A percentile compares a stretch with the other conserved stretches of the same genome.
Conservation (phyloP, 371 early-diverging fungal species). For the Saksenaea oblongispora region DNA sequence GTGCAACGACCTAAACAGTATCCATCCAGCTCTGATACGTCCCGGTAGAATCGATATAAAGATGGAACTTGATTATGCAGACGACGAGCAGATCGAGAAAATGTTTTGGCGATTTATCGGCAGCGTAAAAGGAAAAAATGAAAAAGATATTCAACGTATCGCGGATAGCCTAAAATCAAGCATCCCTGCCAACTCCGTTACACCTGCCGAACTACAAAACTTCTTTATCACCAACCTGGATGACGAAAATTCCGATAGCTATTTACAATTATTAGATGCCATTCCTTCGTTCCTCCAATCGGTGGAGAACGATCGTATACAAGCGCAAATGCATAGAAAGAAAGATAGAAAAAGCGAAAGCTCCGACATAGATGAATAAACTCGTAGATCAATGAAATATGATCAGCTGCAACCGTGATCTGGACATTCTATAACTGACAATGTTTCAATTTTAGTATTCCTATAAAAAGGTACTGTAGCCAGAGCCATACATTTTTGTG, state of each 20-base stretch:
- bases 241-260: background rate
- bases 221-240: constrained; percentile 28
- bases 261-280: background rate
- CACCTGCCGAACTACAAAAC: constrained; percentile 51
- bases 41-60: constrained; percentile 96
- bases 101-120: constrained; percentile 54
- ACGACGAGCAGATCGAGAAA: constrained; percentile 64
- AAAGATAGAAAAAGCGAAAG: too few species aligned
- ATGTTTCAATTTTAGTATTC: too few species aligned
- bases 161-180: constrained; percentile 6
- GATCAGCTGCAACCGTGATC: too few species aligned
- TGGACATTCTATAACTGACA: too few species aligned
- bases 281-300: too few species aligned
- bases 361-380: too few species aligned
- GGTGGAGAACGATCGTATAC: too few species aligned
- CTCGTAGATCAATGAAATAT: too few species aligned
- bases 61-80: constrained; percentile 79
- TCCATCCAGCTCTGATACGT: constrained; percentile 94
- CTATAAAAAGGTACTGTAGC: too few species aligned
- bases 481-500: too few species aligned
- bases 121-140: background rate
- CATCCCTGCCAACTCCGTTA: constrained; percentile 35
- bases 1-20: constrained; percentile 89
- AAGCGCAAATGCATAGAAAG: too few species aligned
- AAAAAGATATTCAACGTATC: background rate